These are phyloP conservation scores for Gracilaria domingensis DNA, from an alignment of 23 red algal genomes.

Conservation along the genomic window DNA sequence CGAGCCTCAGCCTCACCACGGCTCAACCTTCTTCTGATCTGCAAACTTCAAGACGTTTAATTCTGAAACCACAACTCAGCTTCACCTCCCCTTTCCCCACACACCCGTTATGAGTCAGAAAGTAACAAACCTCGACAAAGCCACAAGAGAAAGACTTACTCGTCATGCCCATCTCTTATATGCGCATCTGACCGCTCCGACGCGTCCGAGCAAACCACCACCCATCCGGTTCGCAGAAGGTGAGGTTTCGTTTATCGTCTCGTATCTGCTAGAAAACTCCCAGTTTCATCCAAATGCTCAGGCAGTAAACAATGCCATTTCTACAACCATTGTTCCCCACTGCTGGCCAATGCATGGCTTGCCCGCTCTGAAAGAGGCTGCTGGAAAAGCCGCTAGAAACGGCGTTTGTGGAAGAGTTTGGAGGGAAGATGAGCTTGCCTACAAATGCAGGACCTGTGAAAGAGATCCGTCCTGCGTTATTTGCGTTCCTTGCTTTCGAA, in stretches of 20 bases:
- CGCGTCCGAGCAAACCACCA: neutral
- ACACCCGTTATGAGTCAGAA: neutral
- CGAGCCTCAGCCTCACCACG: neutral
- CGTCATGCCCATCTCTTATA: neutral
- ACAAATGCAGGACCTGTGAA: conserved; percentile 93
- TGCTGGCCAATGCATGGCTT: neutral
- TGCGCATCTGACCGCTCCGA: neutral
- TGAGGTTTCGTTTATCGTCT: neutral
- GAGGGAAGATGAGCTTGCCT: conserved; percentile 80
- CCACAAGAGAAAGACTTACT: neutral
- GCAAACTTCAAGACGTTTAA: neutral
- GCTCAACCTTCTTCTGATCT: neutral
- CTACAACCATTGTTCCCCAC: neutral
- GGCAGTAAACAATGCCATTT: conserved; percentile 1
- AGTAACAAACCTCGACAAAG: neutral
- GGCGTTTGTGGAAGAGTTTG: conserved; percentile 89
- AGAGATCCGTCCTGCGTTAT: conserved; percentile 93
- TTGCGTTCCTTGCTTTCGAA: conserved; percentile 85
- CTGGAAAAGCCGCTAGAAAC: neutral
- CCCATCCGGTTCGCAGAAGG: neutral
- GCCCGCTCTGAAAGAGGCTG: neutral
- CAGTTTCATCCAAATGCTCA: neutral
- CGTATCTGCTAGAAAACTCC: neutral
- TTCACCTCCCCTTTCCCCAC: neutral
- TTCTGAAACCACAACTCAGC: neutral